Evolutionary conservation across 768 basidiomycete genomes (phyloP), one percentile per base, ranked within the genome.

Genomic region (Mycena leptocephala): DNA sequence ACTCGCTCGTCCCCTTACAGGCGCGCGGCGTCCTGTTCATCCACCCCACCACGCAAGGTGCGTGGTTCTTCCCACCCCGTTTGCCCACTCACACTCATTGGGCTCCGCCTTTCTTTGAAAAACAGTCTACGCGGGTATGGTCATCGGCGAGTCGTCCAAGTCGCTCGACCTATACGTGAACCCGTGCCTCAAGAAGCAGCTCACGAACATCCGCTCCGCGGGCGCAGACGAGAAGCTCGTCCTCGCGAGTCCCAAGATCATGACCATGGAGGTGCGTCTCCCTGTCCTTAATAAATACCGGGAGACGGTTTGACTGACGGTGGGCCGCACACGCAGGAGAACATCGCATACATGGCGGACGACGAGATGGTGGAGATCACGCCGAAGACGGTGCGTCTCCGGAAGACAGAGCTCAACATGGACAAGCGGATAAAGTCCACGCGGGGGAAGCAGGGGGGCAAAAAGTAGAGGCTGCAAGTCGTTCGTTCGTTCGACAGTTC

Each of bases 151-250:
- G 83, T 87, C 87, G 20, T 87, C 86, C 18, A 89, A 89, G 80
- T 64, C 86, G 4, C 84, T 87, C 24, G 88, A 89, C 75, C 79
- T 90, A n/a, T 87, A 88, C 70, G 76, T 89, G 24, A 89, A 90
- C 79, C 89, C 89, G 0, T 86, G 85, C 69, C 78, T 87, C 73
- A 89, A 89, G 76, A 90, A 89, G 75, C 87, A 88, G 79, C 83
- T 90, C 30, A 90, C 89, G 5, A 89, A 90, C 80, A 86, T 90
- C 63, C 86, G 89, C 2, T 86, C 88, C 7, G 89, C 88, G 0
- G 87, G 80, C 11, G 89, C 89, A 1, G 89, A 89, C 56, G 89
- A 90, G 66, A 89, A 90, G 76, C 87, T 90, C 22, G 89, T 89
- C 18, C 80, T 89, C 33, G 84, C 88, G 2, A 86, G 87, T 13